Percentiles rank a stretch among this genome's conserved stretches.
phyloP scores from a whole-genome alignment of 1,284 basidiomycete species.

The Exsudoporus floridanus region DNA sequence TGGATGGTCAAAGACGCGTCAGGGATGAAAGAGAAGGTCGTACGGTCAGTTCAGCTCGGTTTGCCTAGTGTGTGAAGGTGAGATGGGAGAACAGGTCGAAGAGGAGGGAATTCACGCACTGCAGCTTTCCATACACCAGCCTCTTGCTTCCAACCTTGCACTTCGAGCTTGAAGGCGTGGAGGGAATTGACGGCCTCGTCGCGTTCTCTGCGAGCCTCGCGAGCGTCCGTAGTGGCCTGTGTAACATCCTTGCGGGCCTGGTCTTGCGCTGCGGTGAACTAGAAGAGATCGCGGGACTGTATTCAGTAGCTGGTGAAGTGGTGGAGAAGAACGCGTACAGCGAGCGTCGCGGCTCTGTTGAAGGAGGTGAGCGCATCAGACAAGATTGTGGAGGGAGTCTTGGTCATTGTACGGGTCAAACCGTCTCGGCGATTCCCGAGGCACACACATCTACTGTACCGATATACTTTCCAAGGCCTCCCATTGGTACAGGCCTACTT shows the following conservation, averaged over 20 bases:
- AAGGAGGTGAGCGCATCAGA: slow-evolving; percentile 36
- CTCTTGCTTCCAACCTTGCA: slow-evolving; percentile 51
- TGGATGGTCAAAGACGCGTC: slow-evolving; percentile 1
- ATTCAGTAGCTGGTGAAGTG: slow-evolving; percentile 2
- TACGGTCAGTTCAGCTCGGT: slow-evolving; percentile 60
- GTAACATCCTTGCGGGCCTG: slow-evolving; percentile 47
- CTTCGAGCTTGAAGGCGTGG: slow-evolving; percentile 45
- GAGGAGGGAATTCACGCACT: slow-evolving; percentile 41
- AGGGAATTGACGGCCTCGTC: slow-evolving; percentile 53
- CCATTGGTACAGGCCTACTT: no score
- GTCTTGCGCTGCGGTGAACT: slow-evolving; percentile 50
- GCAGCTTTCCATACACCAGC: slow-evolving; percentile 48
- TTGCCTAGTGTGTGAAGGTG: slow-evolving; percentile 39
- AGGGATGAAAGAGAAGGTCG: slow-evolving; percentile 12
- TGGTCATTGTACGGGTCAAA: slow-evolving; percentile 31
- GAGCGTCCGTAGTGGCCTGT: slow-evolving; percentile 44
- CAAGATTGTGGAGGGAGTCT: slow-evolving; percentile 30
- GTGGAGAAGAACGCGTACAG: slow-evolving; percentile 24
- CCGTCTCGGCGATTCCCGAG: slow-evolving; percentile 28
- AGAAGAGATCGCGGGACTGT: neutral
- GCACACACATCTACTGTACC: no score
- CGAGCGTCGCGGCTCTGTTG: slow-evolving; percentile 35
- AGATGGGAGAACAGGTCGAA: slow-evolving; percentile 5
- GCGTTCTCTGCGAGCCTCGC: slow-evolving; percentile 50
- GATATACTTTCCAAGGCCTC: no score